phyloP scores from a whole-genome alignment of 2,329 filamentous ascomycete species.

The Xylaria sp. region DNA sequence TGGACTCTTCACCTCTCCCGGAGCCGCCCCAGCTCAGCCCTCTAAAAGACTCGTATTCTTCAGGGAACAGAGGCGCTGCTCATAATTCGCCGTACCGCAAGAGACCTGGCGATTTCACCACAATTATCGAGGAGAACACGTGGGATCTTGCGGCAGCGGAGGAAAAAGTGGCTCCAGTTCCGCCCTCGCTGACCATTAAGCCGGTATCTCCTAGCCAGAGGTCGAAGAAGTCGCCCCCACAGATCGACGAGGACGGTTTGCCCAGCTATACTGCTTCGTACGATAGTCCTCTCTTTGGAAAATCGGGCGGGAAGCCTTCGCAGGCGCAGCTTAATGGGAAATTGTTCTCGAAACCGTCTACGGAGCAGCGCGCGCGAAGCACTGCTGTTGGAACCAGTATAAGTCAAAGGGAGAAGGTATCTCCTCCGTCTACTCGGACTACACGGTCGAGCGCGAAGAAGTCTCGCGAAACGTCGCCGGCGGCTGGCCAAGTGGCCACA shows the following conservation, averaged over 20 bases:
- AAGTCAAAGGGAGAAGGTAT: constrained; percentile 16
- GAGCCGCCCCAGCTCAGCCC: constrained; percentile 62
- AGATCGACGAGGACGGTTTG: constrained; percentile 5
- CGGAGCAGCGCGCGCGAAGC: constrained; percentile 26
- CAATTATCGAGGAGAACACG: constrained; percentile 61
- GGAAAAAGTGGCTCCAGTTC: constrained; percentile 39
- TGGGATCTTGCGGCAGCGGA: constrained; percentile 55
- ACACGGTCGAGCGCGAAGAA: constrained; percentile 31
- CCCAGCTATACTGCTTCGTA: constrained; percentile 42
- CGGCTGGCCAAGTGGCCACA: constrained; percentile 15
- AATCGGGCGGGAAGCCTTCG: constrained; percentile 48
- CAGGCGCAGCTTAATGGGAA: constrained; percentile 47
- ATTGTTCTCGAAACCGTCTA: constrained; percentile 47
- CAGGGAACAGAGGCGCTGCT: constrained; percentile 58
- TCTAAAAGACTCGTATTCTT: constrained; percentile 62
- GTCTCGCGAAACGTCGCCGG: constrained; percentile 32
- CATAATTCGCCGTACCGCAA: constrained; percentile 48
- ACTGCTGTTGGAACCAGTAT: not conserved
- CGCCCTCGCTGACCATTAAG: constrained; percentile 47
- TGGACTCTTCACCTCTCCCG: constrained; percentile 59
- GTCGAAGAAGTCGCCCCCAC: constrained; percentile 2
- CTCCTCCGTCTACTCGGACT: constrained; percentile 14
- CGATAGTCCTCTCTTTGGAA: constrained; percentile 51
- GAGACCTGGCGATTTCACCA: constrained; percentile 57
- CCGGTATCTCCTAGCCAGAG: constrained; percentile 20